phyloP scores from a whole-genome alignment of 1,284 basidiomycete genomes.

The Marasmius tenuissimus region DNA sequence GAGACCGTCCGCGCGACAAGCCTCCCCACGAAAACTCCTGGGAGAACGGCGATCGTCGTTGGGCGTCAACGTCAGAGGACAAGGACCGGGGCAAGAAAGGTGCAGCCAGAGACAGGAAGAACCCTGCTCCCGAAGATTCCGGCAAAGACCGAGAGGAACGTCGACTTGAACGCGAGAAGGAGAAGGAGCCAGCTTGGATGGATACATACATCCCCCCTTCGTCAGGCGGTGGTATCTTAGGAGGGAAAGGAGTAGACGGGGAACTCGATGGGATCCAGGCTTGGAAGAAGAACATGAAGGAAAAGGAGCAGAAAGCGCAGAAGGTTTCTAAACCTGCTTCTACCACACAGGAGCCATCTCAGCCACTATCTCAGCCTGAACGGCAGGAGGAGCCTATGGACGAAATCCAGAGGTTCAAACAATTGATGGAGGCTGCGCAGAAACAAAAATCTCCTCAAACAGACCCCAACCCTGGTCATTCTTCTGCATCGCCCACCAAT shows the following conservation, averaged over 20 bases:
- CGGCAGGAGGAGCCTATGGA: constrained; percentile 54
- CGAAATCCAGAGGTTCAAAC: constrained; percentile 84
- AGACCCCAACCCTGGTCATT: background rate
- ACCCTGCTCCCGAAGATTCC: constrained; percentile 47
- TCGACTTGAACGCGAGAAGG: constrained; percentile 56
- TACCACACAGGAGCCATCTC: background rate
- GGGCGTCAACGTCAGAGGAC: constrained; percentile 56
- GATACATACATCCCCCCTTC: constrained; percentile 76
- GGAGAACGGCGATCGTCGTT: constrained; percentile 51
- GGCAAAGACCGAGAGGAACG: constrained; percentile 52
- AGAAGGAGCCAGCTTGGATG: constrained; percentile 91
- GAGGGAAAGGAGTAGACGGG: constrained; percentile 57
- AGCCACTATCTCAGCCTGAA: constrained; percentile 18
- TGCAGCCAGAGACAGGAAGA: constrained; percentile 58
- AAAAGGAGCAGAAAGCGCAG: constrained; percentile 58
- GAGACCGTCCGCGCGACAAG: constrained; percentile 45
- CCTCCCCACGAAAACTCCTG: constrained; percentile 35
- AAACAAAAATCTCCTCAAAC: constrained; percentile 54
- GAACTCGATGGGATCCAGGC: constrained; percentile 86
- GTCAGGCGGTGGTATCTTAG: constrained; percentile 59
- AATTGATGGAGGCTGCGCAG: constrained; percentile 83
- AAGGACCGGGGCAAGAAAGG: constrained; percentile 63
- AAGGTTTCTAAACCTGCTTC: constrained; percentile 5
- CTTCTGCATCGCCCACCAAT: background rate
- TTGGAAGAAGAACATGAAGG: constrained; percentile 87